Base-by-base conservation (phyloP, 148 eudicot species). In the Camellia japonica region DNA sequence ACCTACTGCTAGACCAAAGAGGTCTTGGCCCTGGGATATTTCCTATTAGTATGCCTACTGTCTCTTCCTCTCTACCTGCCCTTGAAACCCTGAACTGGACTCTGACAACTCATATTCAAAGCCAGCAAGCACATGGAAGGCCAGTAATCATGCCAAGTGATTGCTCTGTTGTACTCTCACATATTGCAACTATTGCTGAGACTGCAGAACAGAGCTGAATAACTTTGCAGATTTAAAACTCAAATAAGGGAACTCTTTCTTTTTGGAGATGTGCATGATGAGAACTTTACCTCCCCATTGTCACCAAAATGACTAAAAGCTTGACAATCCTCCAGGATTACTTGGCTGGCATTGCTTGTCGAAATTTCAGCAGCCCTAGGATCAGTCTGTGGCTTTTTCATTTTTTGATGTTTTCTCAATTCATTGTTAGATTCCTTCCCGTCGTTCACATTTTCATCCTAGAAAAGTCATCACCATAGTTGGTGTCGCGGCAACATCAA, bases 381-480 rank as follows among this genome's bases (percentile, higher is more conserved):
- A 69, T 80, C 81, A 75, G 77, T 80, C 46, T 70, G 73, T 66
- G 84, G 83, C 77, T 82, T 78, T 74, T 80, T 64, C 41, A 60
- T 11, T 60, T 75, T 78, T 44, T 80, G 83, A 63, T 78, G 80
- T 60, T 82, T 82, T 71, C 63, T 80, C 64, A 30, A 72, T 76
- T 83, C 83, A 55, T 80, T 77, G 49, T 80, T 55, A 49, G 69
- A 71, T 75, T 80, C 82, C 80, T 77, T 91, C 71, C 78, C 83
- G 60, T 67, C 82, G 51, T 77, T 80, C 63, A 82, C 78, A 71
- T 74, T 86, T 77, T 77, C 81, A 72, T 79, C 90, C 97, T 93
- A 68, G 51, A 79, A 78, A 70, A 81, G 49, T 61, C 18, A 77
- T 76, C 11, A 69, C 42, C 60, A 61, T 15, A 60, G 75, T 49